Conservation (phyloP, 2,329 filamentous ascomycete species). For the Mycogone perniciosa region DNA sequence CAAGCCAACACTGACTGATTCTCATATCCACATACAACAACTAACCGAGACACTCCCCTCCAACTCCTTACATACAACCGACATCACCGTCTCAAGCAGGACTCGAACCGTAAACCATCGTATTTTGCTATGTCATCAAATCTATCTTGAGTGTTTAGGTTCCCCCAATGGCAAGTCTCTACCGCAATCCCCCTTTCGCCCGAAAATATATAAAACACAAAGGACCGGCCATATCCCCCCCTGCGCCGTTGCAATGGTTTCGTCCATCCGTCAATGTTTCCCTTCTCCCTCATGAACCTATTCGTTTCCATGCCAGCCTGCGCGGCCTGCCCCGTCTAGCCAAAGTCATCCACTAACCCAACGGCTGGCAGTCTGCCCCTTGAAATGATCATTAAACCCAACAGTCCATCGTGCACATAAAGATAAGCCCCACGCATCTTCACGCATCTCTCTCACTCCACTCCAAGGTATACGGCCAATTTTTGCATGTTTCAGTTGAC, state of each 20-base stretch:
- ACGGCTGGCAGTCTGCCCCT: not conserved
- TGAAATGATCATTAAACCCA: not conserved
- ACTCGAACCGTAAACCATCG: conserved; percentile 5
- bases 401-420: not conserved
- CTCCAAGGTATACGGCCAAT: not conserved
- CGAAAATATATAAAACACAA: not conserved
- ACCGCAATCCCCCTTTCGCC: not conserved
- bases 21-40: too few species aligned
- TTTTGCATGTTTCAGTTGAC: not conserved
- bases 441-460: not conserved
- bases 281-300: not conserved
- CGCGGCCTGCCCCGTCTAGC: conserved; percentile 4
- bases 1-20: not conserved
- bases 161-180: not conserved
- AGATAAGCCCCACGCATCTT: not conserved
- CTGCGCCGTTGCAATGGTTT: conserved; percentile 12
- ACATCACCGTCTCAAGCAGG: not conserved
- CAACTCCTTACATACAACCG: too few species aligned
- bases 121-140: conserved; percentile 7
- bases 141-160: conserved; percentile 3
- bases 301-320: conserved; percentile 5
- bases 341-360: not conserved
- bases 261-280: conserved; percentile 1
- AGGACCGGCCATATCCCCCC: conserved; percentile 7
- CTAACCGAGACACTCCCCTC: too few species aligned